Evolutionary conservation across 345 rosid species (phyloP), one percentile per base, ranked within the genome.

Genomic region (Melaleuca alternifolia): DNA sequence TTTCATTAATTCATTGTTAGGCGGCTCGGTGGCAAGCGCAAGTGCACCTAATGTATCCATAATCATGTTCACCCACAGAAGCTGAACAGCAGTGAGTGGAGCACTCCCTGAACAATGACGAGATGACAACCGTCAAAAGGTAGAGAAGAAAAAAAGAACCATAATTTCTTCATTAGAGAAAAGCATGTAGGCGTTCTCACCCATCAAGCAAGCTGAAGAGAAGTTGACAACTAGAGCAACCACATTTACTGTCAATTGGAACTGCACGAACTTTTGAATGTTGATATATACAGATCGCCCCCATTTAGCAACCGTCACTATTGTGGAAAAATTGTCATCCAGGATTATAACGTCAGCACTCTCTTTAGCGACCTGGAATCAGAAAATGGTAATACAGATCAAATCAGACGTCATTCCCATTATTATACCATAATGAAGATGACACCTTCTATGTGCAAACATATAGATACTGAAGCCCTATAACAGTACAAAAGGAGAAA

Each of bases 251-350:
- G 99, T 97, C 84, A 97, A 90, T 91, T 97, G 99, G 88, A 97
- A 97, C 90, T 97, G 99, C n/a, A 96, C 98, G 83, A 97, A 96
- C 87, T 97, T 97, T 89, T 97, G 98, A 85, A 96, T 97, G 87
- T 97, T 97, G 41, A 97, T 91, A 91, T 96, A 96, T 53, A 96
- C 98, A 52, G 99, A 96, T 56, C 98, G 97, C 54, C 99, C 99
- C 98, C 98, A 97, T 93, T 92, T 96, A 86, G 98, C 98, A 24
- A 97, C 99, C 46, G 99, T 97, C 86, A 92, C 99, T 48, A 97
- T 97, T 6, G 99, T 96, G 76, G 98, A 95, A 92, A 97, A 97
- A 81, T 97, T 97, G 89, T 97, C 99, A 62, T 97, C 99, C 84
- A 96, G 94, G 86, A 97, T 97, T 84, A 97, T 89, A 56, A 97